These are phyloP conservation scores for Dillenia turbinata DNA, from an alignment of 164 flowering plant species.

Conservation along the genomic window DNA sequence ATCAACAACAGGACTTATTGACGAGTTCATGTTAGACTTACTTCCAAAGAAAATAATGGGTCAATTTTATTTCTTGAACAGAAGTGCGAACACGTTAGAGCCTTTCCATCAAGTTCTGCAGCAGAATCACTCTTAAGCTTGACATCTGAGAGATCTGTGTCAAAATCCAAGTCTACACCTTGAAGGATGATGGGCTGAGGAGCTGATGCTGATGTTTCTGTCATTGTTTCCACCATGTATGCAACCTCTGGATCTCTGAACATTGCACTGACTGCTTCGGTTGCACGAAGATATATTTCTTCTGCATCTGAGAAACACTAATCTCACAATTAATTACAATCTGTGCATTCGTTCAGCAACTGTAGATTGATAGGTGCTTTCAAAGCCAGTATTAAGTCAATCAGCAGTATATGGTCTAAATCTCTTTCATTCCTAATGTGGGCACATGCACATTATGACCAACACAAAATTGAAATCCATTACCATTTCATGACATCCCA, in stretches of 20 bases:
- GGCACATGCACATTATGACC: no score
- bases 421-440: no score
- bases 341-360: no score
- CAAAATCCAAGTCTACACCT: conserved; percentile 44
- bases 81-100: conserved; percentile 47
- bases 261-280: conserved; percentile 44
- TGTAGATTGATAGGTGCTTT: no score
- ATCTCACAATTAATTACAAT: background rate
- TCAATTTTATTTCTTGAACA: conserved; percentile 29
- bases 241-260: conserved; percentile 51
- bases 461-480: no score
- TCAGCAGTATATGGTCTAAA: no score
- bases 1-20: no score
- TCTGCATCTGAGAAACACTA: conserved; percentile 42
- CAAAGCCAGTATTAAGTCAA: no score
- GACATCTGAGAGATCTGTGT: conserved; percentile 26
- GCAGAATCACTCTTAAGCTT: conserved; percentile 20
- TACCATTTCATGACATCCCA: no score
- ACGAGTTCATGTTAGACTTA: conserved; percentile 4
- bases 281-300: conserved; percentile 31
- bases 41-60: conserved; percentile 41
- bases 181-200: conserved; percentile 45
- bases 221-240: conserved; percentile 44
- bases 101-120: conserved; percentile 22
- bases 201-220: conserved; percentile 26